Evolutionary conservation across 768 basidiomycete genomes (phyloP).

Genomic region (Tremella yokohamensis): DNA sequence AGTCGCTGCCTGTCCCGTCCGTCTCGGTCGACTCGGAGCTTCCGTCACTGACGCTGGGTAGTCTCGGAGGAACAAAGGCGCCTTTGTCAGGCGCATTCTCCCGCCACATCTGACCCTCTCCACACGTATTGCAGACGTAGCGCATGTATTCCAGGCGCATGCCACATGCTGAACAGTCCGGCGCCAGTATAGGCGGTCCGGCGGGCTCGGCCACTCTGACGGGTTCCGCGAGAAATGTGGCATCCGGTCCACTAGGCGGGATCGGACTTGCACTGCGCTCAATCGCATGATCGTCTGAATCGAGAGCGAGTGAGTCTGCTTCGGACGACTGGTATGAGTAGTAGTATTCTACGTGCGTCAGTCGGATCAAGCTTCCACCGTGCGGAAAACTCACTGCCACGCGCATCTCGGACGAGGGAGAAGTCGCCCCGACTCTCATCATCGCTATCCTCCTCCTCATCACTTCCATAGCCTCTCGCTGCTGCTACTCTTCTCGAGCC

Average conservation of each 20-base stretch:
- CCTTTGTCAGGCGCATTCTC: conserved; percentile 26
- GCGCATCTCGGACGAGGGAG: conserved; percentile 35
- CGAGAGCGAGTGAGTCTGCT: conserved; percentile 5
- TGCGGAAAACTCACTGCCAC: conserved; percentile 41
- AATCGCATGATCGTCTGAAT: conserved; percentile 7
- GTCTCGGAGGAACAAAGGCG: conserved; percentile 7
- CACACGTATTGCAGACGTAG: conserved; percentile 85
- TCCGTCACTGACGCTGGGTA: conserved; percentile 10
- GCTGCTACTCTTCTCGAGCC: background rate
- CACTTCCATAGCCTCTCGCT: conserved; percentile 19
- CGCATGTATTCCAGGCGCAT: conserved; percentile 71
- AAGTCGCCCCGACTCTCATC: conserved; percentile 37
- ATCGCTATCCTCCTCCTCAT: conserved; percentile 37
- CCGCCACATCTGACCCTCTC: conserved; percentile 56
- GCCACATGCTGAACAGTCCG: conserved; percentile 80
- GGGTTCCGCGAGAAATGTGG: conserved; percentile 6
- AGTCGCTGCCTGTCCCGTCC: conserved; percentile 3
- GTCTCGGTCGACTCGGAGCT: conserved; percentile 18
- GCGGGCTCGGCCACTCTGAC: conserved; percentile 51
- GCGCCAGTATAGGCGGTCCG: conserved; percentile 54
- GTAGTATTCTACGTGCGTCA: conserved; percentile 37
- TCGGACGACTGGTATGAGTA: conserved; percentile 43
- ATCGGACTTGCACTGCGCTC: conserved; percentile 3
- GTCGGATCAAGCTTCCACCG: background rate
- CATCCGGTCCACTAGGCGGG: conserved; percentile 8